Percentiles rank a stretch among this genome's conserved stretches.
These are phyloP conservation scores for Tolypocladium endophyticum DNA, from an alignment of 2,329 filamentous ascomycete genomes.

Conservation along the genomic window DNA sequence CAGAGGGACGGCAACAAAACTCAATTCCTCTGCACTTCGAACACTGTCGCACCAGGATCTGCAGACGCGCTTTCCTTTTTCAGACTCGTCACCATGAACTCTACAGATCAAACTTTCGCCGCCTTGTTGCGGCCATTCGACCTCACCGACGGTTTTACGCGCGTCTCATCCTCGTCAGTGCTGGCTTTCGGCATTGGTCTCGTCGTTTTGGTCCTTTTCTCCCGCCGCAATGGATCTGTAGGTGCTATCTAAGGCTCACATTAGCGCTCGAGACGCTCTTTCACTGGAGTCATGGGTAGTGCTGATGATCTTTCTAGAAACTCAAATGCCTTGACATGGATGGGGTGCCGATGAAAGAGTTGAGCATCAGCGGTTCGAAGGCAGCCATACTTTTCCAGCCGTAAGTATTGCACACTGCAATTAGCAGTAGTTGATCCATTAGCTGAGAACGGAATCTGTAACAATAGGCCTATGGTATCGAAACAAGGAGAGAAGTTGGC, in stretches of 20 bases:
- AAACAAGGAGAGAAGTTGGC: background rate
- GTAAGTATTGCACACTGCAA: background rate
- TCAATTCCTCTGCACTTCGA: background rate
- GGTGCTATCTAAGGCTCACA: background rate
- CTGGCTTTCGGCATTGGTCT: background rate
- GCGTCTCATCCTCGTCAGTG: background rate
- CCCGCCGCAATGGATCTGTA: background rate
- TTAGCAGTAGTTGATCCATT: background rate
- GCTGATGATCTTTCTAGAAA: background rate
- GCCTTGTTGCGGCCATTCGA: background rate
- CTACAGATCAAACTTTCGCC: background rate
- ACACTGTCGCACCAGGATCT: background rate
- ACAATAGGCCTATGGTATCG: background rate
- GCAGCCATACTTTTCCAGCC: background rate
- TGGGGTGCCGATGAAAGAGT: background rate
- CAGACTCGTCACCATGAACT: background rate
- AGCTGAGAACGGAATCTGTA: background rate
- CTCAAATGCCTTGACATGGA: background rate
- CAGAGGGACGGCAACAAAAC: background rate
- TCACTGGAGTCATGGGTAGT: background rate
- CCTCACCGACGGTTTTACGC: background rate
- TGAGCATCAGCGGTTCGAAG: background rate
- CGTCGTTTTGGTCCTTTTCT: background rate
- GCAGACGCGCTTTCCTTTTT: background rate
- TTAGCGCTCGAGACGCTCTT: background rate